Evolutionary conservation across 129 eudicot species (phyloP).

Genomic region (Sambucus nigra): DNA sequence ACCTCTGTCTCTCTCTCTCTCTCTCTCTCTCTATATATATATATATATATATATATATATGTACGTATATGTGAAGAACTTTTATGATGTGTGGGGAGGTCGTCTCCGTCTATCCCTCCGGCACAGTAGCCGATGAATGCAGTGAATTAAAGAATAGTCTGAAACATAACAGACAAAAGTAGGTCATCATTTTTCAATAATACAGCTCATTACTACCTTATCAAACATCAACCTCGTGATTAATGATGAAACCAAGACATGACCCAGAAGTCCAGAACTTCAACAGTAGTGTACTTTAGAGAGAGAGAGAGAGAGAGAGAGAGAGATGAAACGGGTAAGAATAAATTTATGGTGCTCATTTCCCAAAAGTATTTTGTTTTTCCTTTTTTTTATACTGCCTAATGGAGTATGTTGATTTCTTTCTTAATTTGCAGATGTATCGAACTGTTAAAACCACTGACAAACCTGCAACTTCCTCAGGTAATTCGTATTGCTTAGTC

Average conservation of each 20-base stretch:
- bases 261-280: slow-evolving; percentile 12
- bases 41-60: too few relatives aligned
- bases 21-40: slow-evolving; percentile 12
- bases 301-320: background rate
- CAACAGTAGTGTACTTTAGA: background rate
- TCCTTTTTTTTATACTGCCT: too few relatives aligned
- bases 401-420: background rate
- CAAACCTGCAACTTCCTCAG: slow-evolving; percentile 90
- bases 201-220: slow-evolving; percentile 39
- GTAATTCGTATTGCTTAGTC: slow-evolving; percentile 25
- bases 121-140: slow-evolving; percentile 84
- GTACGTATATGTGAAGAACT: background rate
- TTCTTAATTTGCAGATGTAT: slow-evolving; percentile 59
- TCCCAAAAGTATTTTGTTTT: too few relatives aligned
- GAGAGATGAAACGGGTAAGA: background rate
- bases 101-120: slow-evolving; percentile 56
- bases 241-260: slow-evolving; percentile 25
- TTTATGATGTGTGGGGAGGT: slow-evolving; percentile 17
- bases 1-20: slow-evolving; percentile 3
- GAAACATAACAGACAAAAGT: slow-evolving; percentile 40
- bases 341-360: too few relatives aligned
- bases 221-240: slow-evolving; percentile 78
- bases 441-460: slow-evolving; percentile 86
- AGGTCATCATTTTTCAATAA: slow-evolving; percentile 72
- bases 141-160: slow-evolving; percentile 26